Evolutionary conservation across 225 moss, liverwort and hornwort genomes (phyloP).

Genomic region (Pseudoscleropodium purum): DNA sequence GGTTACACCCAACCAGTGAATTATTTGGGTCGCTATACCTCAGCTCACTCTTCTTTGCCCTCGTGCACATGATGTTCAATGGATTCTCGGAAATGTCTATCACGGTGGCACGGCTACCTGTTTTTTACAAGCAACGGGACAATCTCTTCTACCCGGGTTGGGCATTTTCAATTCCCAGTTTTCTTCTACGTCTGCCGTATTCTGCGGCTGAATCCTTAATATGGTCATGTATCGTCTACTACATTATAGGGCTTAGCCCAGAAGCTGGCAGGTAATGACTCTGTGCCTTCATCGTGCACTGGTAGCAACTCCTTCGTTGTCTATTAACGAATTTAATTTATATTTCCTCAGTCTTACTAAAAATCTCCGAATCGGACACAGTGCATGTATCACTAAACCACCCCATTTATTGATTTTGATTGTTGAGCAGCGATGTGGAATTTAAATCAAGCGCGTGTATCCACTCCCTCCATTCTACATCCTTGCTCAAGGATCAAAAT

Average conservation of each 20-base stretch:
- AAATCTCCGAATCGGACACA: neutral
- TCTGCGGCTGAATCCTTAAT: constrained; percentile 61
- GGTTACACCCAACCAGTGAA: constrained; percentile 53
- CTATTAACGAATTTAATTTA: neutral
- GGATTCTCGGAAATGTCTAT: constrained; percentile 93
- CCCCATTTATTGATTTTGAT: neutral
- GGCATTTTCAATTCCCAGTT: constrained; percentile 72
- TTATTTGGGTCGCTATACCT: constrained; percentile 56
- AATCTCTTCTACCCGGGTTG: constrained; percentile 81
- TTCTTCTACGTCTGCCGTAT: constrained; percentile 68
- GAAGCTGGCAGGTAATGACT: constrained; percentile 61
- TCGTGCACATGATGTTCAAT: constrained; percentile 86
- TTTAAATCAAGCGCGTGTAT: neutral
- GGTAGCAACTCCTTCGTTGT: neutral
- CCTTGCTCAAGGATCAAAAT: neutral
- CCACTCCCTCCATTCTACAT: neutral
- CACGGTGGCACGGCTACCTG: constrained; percentile 69
- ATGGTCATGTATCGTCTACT: constrained; percentile 76
- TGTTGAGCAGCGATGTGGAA: neutral
- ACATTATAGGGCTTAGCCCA: constrained; percentile 56
- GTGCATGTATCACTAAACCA: neutral
- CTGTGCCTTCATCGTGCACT: neutral
- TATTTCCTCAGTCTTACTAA: neutral
- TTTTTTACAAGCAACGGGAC: constrained; percentile 89
- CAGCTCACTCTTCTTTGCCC: constrained; percentile 62